Base-by-base conservation (phyloP, 2,329 filamentous ascomycete genomes). In the Trichoderma sp. region DNA sequence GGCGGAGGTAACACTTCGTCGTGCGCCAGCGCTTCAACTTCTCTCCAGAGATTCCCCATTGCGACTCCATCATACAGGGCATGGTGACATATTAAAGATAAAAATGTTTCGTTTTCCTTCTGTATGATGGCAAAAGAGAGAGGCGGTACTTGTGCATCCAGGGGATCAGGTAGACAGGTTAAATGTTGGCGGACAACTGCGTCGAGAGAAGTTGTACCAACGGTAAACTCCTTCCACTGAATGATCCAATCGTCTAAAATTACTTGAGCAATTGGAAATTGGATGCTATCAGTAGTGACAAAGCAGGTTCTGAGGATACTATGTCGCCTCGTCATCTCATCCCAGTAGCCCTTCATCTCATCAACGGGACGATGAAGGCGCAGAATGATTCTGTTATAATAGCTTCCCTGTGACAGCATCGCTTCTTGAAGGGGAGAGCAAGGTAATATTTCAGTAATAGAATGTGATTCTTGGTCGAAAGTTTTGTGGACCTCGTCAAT, bases 351-450 rank as follows among this genome's bases (percentile, higher is more conserved):
- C 70, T 81, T 82, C 58, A 97, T 80, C 0, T 73, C 78, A 0
- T 78, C 71, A 0, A 86, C 68, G 37, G 88, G 77, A 1, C 83
- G 81, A 5, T 78, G 78, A 7, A 96, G 75, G 6, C 84, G 81
- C 70, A 97, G 86, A 0, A 90, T 77, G 67, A 92, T 87, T 57
- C 86, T 86, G 75, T 97, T 97, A 73, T 86, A 88, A 75, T 97
- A 97, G 2, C 88, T 83, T 1, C 79, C 78, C 12, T 80, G 76
- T 9, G 87, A 86, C 0, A 97, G 82, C 93, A 97, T 97, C 1
- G 90, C 91, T 79, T 96, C 91, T 76, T 97, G 94, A 0, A 97
- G 80, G 1, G 93, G 91, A 1, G 93, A 96, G 75, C 94, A 97
- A 1, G 93, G 93, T 5, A 94, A 79, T 9, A 97, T 82, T 1